Base-by-base conservation (phyloP, 495 filamentous ascomycete genomes). In the Coniosporium apollinis region DNA sequence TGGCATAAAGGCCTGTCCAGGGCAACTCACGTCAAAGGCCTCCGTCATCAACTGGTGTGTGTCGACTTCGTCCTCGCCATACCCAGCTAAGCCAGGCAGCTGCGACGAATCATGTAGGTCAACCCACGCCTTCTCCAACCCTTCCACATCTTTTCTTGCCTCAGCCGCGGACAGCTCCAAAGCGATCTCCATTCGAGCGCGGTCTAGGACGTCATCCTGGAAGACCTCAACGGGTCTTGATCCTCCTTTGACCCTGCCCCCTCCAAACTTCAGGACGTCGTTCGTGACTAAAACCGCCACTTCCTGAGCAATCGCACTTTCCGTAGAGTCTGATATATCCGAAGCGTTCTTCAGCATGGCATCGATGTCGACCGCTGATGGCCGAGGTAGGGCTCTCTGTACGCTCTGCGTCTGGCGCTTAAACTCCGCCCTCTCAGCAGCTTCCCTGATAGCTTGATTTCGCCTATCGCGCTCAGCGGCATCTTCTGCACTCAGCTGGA, bases 361-460 rank as follows among this genome's bases (percentile, higher is more conserved):
- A 39, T 77, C 66, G 15, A 82, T 56, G 52, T 96, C 76, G 9
- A 96, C 62, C 5, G 66, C 55, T 7, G 67, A 62, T 7, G 91
- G 83, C 22, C 89, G 72, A 22, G 89, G 89, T 22, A 97, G 58
- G 13, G 70, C 70, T 37, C 67, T 75, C 56, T 96, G 89, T 48
- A 94, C 70, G 9, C 87, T 86, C 45, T 94, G 87, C 0, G 82
- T 89, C 43, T 83, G 74, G 33, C 86, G 72, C 51, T 69, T 78
- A 48, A 80, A 76, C 41, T 96, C 89, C 16, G 78, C 69, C 19
- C 70, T 58, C 14, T 83, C 79, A 17, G 70, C 70, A 22, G 76
- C 77, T 49, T 91, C 72, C 15, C 66, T 69, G 2, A 75, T 62
- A 42, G 76, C 69, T 17, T 64, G 61, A 34, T 81, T 73, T 37